A percentile compares a stretch with the other conserved stretches of the same genome.
Evolutionary conservation across 768 basidiomycete genomes (phyloP).

Genomic region (Kwoniella shandongensis): DNA sequence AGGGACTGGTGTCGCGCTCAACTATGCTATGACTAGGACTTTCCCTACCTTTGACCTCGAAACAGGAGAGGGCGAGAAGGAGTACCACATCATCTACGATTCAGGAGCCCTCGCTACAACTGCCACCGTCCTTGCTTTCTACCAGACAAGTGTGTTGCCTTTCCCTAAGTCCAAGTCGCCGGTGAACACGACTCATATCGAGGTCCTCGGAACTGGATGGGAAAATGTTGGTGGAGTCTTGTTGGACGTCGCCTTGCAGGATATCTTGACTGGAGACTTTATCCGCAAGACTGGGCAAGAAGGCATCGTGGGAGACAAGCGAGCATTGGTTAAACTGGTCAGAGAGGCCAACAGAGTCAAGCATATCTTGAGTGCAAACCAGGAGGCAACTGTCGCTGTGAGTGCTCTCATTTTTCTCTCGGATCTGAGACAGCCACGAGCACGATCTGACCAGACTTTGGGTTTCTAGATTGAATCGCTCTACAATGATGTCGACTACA

Average conservation of each 20-base stretch:
- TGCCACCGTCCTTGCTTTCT: constrained; percentile 52
- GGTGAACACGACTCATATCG: constrained; percentile 65
- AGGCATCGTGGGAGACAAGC: constrained; percentile 70
- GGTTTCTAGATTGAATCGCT: constrained; percentile 72
- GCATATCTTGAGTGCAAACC: constrained; percentile 87
- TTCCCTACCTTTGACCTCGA: constrained; percentile 60
- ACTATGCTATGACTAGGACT: constrained; percentile 93
- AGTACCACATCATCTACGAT: constrained; percentile 82
- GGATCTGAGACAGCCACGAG: not conserved
- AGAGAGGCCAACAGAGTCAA: constrained; percentile 92
- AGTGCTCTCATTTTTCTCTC: constrained; percentile 40
- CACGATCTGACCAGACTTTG: not conserved
- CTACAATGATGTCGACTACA: constrained; percentile 88
- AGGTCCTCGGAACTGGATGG: constrained; percentile 77
- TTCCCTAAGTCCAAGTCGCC: constrained; percentile 52
- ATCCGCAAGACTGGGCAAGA: constrained; percentile 56
- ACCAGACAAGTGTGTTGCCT: constrained; percentile 44
- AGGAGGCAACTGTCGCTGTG: constrained; percentile 71
- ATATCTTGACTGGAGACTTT: constrained; percentile 75
- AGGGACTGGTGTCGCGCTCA: constrained; percentile 78
- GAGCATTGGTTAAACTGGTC: constrained; percentile 88
- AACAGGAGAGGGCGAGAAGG: constrained; percentile 59
- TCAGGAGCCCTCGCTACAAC: constrained; percentile 69
- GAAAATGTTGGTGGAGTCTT: constrained; percentile 79
- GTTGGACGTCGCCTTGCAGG: constrained; percentile 76